These are phyloP conservation scores for Salix purpurea DNA, from an alignment of 345 rosid genomes.

Conservation along the genomic window DNA sequence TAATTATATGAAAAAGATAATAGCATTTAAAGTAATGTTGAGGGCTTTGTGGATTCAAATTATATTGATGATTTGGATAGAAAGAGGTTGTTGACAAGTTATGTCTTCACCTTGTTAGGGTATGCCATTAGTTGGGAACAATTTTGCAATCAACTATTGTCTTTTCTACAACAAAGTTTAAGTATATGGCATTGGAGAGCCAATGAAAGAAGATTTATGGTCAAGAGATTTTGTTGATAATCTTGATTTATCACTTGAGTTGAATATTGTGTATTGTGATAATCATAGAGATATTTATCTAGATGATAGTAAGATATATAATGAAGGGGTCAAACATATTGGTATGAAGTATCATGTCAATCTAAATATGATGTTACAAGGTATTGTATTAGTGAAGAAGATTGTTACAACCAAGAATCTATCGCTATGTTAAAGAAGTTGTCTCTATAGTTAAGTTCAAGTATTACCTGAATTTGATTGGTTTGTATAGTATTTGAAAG, in stretches of 20 bases:
- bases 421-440: accelerated
- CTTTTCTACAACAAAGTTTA: background rate
- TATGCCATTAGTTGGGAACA: background rate
- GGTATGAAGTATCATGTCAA: too few relatives aligned
- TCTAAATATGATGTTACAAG: too few relatives aligned
- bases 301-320: too few relatives aligned
- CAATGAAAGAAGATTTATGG: background rate
- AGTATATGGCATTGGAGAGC: background rate
- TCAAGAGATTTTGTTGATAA: background rate
- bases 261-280: background rate
- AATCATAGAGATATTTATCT: background rate
- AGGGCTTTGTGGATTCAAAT: background rate
- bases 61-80: background rate
- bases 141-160: background rate
- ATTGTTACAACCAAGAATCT: too few relatives aligned
- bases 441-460: too few relatives aligned
- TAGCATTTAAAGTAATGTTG: background rate
- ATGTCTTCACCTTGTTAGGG: background rate
- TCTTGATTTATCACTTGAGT: background rate
- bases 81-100: background rate
- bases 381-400: too few relatives aligned
- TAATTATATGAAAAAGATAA: too few relatives aligned
- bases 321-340: too few relatives aligned
- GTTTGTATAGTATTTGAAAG: too few relatives aligned
- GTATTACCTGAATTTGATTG: too few relatives aligned